phyloP scores from a whole-genome alignment of 192 early-diverging fungal genomes.

The Coemansia sp. region DNA sequence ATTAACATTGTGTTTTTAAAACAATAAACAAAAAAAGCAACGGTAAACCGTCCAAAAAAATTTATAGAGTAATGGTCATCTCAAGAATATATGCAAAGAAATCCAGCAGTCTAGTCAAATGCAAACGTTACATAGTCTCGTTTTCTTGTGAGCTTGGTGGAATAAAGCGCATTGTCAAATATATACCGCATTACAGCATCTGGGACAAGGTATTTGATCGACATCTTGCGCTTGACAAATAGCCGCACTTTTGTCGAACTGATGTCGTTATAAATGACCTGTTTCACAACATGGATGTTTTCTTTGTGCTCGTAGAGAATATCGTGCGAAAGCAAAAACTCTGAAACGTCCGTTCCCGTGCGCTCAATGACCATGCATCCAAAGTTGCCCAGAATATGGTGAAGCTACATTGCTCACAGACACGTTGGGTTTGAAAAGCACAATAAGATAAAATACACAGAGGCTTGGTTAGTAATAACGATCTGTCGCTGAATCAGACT shows the following conservation, averaged over 20 bases:
- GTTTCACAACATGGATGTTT: slow-evolving; percentile 92
- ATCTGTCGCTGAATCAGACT: no score
- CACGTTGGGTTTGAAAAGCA: no score
- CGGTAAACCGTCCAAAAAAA: no score
- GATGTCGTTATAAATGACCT: slow-evolving; percentile 97
- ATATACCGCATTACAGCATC: slow-evolving; percentile 93
- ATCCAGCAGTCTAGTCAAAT: slow-evolving; percentile 34
- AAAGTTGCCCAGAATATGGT: slow-evolving; percentile 86
- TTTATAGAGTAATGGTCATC: no score
- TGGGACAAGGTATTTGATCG: slow-evolving; percentile 91
- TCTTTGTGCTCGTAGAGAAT: slow-evolving; percentile 84
- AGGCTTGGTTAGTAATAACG: background rate
- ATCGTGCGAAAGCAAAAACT: slow-evolving; percentile 88
- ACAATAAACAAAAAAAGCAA: background rate
- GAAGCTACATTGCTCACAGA: slow-evolving; percentile 49
- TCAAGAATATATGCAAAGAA: background rate
- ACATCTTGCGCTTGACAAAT: slow-evolving; percentile 92
- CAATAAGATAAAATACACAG: background rate
- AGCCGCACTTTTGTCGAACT: slow-evolving; percentile 94
- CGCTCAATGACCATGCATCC: slow-evolving; percentile 96
- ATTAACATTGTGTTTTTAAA: background rate
- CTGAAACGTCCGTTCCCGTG: slow-evolving; percentile 90
- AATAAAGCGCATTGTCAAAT: slow-evolving; percentile 73
- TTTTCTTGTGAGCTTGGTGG: slow-evolving; percentile 55
- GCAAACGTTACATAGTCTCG: slow-evolving; percentile 54